Evolutionary conservation across 345 rosid species (phyloP), one percentile per base, ranked within the genome.

Genomic region (Heritiera fomes): DNA sequence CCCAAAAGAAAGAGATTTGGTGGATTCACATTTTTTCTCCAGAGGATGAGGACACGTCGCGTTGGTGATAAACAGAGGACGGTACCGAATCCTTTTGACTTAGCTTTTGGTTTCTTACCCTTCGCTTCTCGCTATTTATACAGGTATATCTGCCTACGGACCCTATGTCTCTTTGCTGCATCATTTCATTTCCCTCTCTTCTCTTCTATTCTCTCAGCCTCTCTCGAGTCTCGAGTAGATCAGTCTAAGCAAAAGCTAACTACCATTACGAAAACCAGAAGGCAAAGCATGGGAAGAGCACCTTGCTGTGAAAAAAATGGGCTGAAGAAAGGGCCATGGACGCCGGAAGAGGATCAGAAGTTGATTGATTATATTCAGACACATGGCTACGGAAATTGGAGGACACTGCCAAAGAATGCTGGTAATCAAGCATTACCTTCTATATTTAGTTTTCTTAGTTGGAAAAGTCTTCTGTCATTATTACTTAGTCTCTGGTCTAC

Each of bases 31-130:
- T 68, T 71, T 76, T 76, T 73, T 63, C 61, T 61, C 77, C 17
- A 71, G n/a, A 43, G 47, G 71, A 34, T 34, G 38, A 1, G 89
- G 90, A 91, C 97, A 94, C 93, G 97, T 94, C 30, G 84, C 85
- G 77, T 67, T 73, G 23, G 58, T 23, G 71, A 79, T 67, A 76
- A 81, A 73, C 79, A 14, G 87, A 74, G 97, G 98, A 86, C 97
- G 98, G 98, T 90, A 89, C 98, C 98, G 90, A 89, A 94, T 84
- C 89, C 76, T 60, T 77, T 91, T 91, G 92, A 93, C 94, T 89
- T 87, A 7, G 67, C 66, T 77, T 86, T 86, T 5, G 28, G 77
- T 66, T 67, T 78, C 81, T 65, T 53, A 2, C 75, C 61, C 77
- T 77, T 80, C 70, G 32, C 52, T 8, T 53, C 61, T 18, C 17